Evolutionary conservation across 2,329 filamentous ascomycete species (phyloP).

Genomic region (Clonostachys chloroleuca): DNA sequence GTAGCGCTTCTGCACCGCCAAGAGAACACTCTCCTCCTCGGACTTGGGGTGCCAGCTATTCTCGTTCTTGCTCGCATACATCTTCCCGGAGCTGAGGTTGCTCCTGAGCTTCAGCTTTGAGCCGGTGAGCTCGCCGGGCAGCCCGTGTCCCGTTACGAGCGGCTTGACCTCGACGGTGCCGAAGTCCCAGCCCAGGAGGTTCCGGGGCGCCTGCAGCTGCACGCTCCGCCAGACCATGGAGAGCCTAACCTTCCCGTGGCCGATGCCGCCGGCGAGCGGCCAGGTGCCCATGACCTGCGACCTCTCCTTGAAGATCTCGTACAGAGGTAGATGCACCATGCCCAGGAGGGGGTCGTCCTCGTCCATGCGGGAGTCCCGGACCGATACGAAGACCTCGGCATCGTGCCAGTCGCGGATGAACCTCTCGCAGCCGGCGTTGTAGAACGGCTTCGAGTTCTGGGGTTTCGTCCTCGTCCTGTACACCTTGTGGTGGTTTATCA

Average conservation of each 20-base stretch:
- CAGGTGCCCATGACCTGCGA: constrained; percentile 64
- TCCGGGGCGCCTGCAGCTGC: constrained; percentile 53
- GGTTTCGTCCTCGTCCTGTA: constrained; percentile 73
- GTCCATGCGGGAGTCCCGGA: constrained; percentile 63
- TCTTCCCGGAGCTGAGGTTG: constrained; percentile 51
- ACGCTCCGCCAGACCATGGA: constrained; percentile 72
- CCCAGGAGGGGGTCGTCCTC: constrained; percentile 69
- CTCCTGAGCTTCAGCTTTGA: constrained; percentile 57
- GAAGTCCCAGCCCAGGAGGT: constrained; percentile 65
- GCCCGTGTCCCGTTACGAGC: constrained; percentile 31
- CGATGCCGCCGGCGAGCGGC: constrained; percentile 68
- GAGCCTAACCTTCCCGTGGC: constrained; percentile 63
- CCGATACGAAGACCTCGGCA: constrained; percentile 63
- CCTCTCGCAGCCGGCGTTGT: constrained; percentile 71
- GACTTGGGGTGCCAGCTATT: constrained; percentile 49
- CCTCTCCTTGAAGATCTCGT: constrained; percentile 54
- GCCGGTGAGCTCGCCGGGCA: constrained; percentile 41
- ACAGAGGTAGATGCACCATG: constrained; percentile 63
- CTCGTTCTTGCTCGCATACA: constrained; percentile 40
- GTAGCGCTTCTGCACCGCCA: constrained; percentile 55
- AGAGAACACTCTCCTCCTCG: constrained; percentile 35
- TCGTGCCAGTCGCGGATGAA: constrained; percentile 66
- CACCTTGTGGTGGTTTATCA: constrained; percentile 66
- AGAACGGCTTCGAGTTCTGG: constrained; percentile 74
- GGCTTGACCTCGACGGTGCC: constrained; percentile 65